These are phyloP conservation scores for Sordariomycetes sp. DNA, from an alignment of 2,329 filamentous ascomycete species.

Conservation along the genomic window DNA sequence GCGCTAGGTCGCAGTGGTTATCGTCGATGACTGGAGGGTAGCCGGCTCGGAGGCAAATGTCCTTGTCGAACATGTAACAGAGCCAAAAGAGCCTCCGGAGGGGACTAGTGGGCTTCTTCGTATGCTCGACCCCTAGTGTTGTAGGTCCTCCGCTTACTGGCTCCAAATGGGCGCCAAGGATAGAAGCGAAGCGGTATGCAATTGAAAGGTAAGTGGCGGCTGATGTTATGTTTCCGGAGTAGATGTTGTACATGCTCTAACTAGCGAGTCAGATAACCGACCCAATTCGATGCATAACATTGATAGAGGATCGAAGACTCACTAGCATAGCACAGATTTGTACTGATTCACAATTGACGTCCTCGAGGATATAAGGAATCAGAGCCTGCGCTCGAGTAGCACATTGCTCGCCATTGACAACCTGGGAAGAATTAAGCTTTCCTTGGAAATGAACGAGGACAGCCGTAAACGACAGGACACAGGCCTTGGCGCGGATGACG, in stretches of 20 bases:
- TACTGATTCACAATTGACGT: slow-evolving; percentile 5
- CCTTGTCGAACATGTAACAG: slow-evolving; percentile 7
- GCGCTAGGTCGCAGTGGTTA: slow-evolving; percentile 5
- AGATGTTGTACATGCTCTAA: not conserved
- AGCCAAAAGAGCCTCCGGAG: slow-evolving; percentile 6
- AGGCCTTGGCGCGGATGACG: slow-evolving; percentile 6
- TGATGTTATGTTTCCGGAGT: slow-evolving; percentile 2
- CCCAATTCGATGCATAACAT: not conserved
- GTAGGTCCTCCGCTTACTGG: not conserved
- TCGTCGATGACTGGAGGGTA: slow-evolving; percentile 5
- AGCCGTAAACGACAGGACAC: slow-evolving; percentile 7
- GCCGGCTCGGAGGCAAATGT: slow-evolving; percentile 4
- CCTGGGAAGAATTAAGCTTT: not conserved
- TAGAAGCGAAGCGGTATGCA: slow-evolving; percentile 7
- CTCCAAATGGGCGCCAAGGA: slow-evolving; percentile 3
- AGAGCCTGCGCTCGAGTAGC: slow-evolving; percentile 1
- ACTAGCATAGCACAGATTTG: slow-evolving; percentile 8
- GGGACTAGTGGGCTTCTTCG: not conserved
- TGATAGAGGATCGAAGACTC: not conserved
- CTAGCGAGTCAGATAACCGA: not conserved
- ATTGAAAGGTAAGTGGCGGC: slow-evolving; percentile 2
- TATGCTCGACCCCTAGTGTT: not conserved
- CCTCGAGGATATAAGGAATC: not conserved
- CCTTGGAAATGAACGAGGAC: not conserved
- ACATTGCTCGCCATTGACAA: not conserved